A percentile compares a stretch with the other conserved stretches of the same genome.
Conservation (phyloP, 225 moss, liverwort and hornwort genomes). For the Bryoerythrophyllum caledonicum region DNA sequence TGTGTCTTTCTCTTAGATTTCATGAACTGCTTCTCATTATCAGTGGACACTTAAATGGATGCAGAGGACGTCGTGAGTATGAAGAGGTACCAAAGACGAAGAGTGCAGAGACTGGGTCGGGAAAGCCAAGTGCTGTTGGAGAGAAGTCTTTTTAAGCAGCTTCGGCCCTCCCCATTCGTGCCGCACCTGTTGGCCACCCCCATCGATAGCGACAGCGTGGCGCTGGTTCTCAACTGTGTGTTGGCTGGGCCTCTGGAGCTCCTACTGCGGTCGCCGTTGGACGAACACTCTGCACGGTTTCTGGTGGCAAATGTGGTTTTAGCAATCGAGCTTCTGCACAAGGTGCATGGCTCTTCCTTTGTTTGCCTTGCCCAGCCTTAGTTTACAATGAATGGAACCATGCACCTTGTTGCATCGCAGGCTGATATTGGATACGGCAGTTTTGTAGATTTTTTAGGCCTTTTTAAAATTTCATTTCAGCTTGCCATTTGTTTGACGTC, state of each 20-base stretch:
- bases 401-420: too few species aligned
- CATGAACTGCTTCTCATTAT: background rate
- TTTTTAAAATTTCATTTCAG: background rate
- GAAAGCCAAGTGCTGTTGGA: conserved; percentile 57
- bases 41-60: background rate
- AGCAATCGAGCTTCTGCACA: conserved; percentile 62
- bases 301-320: conserved; percentile 53
- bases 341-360: conserved; percentile 28
- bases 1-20: background rate
- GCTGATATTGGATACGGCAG: background rate
- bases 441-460: too few species aligned
- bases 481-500: background rate
- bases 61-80: conserved; percentile 67
- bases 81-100: conserved; percentile 64
- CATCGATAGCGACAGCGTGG: conserved; percentile 59
- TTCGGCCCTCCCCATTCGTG: conserved; percentile 61
- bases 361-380: background rate
- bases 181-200: conserved; percentile 65
- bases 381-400: background rate
- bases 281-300: conserved; percentile 45
- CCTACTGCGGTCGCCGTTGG: conserved; percentile 51
- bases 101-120: conserved; percentile 63
- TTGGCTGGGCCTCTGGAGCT: conserved; percentile 62
- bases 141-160: conserved; percentile 51
- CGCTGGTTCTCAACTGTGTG: conserved; percentile 59